Conservation (phyloP, 2,329 filamentous ascomycete genomes). For the Fusarium sp. region DNA sequence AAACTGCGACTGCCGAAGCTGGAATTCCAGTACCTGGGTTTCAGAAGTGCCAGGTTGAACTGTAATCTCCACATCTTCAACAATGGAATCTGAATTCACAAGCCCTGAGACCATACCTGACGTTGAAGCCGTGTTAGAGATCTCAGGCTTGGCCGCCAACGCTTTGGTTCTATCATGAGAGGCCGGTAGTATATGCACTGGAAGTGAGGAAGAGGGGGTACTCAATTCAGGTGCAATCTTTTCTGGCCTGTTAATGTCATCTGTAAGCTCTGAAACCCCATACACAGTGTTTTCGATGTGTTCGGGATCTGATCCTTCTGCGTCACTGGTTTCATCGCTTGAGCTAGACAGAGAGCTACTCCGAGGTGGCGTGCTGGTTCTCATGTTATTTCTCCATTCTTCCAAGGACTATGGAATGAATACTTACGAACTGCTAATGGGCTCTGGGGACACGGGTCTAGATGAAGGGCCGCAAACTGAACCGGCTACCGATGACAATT, state of each 20-base stretch:
- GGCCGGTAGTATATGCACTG: background rate
- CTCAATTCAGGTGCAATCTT: background rate
- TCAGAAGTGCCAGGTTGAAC: background rate
- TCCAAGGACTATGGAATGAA: rapidly evolving
- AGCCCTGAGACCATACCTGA: background rate
- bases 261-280: background rate
- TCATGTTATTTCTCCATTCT: background rate
- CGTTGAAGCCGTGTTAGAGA: background rate
- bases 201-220: background rate
- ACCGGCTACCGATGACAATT: slow-evolving; percentile 2
- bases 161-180: background rate
- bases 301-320: background rate
- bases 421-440: background rate
- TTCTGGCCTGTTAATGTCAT: background rate
- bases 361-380: background rate
- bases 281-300: background rate
- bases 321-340: background rate
- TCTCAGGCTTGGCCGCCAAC: background rate
- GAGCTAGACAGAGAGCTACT: background rate
- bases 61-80: background rate
- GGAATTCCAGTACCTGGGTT: background rate
- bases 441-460: background rate
- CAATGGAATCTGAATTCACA: background rate
- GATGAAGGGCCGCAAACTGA: slow-evolving; percentile 2
- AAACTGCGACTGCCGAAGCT: background rate